Conservation (phyloP, 2,329 filamentous ascomycete species). For the Lasiodiplodia theobromae region DNA sequence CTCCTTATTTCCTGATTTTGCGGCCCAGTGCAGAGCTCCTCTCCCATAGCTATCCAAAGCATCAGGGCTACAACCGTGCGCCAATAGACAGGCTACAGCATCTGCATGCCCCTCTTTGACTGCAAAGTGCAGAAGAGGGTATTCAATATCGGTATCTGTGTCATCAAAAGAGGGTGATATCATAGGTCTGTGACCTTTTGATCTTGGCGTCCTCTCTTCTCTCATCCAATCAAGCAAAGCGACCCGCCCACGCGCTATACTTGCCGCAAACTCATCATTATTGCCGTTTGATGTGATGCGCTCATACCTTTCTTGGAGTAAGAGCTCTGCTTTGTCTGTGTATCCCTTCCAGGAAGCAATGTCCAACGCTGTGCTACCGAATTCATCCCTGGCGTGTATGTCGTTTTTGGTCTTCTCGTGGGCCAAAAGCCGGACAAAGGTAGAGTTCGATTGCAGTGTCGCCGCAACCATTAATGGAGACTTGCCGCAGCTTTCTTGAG, state of each 20-base stretch:
- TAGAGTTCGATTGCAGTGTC: too few species aligned
- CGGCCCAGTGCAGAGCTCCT: background rate
- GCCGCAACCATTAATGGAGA: too few species aligned
- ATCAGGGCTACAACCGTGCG: background rate
- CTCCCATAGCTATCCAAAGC: background rate
- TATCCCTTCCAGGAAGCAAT: background rate
- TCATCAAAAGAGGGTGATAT: too few species aligned
- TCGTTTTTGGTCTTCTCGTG: background rate
- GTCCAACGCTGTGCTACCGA: background rate
- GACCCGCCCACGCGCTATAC: background rate
- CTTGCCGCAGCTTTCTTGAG: too few species aligned
- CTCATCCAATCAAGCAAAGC: background rate
- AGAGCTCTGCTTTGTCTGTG: background rate
- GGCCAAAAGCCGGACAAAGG: background rate
- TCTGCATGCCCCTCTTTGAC: background rate
- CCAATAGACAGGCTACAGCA: background rate
- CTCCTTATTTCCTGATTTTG: background rate
- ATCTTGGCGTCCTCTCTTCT: background rate
- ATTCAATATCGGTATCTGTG: background rate
- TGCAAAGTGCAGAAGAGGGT: background rate
- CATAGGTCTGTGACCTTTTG: background rate
- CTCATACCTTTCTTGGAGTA: background rate
- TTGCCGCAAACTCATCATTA: background rate
- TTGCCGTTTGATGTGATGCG: background rate
- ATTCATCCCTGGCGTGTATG: background rate